Evolutionary conservation across 768 basidiomycete species (phyloP), one percentile per base, ranked within the genome.

Genomic region (Kwoniella europaea): DNA sequence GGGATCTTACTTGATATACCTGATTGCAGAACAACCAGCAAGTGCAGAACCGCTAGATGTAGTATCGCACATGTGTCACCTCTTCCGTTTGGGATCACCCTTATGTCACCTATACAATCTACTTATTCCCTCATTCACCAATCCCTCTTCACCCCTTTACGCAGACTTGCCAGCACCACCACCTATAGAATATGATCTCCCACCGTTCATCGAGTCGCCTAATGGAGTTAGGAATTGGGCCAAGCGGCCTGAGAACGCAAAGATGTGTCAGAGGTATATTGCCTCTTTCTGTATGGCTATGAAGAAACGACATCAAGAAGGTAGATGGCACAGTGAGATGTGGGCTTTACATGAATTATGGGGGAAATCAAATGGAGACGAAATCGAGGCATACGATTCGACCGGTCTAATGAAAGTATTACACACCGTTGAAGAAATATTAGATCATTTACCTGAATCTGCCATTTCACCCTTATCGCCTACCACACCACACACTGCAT

Each of bases 71-170:
- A 89, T 98, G 61, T 96, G 95, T 91, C 92, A 93, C 80, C 90
- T 92, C 82, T 92, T 99, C 85, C 90, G 94, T 53, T 88, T 94
- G 44, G 97, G 97, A 69, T 90, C 93, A 59, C 91, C 94, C 56
- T 91, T 98, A 76, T 96, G 94, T 86, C 97, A 92, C 86, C 90
- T 99, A 77, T 96, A 93, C 87, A 96, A 99, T 85, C 90, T 91
- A 83, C 90, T 98, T 67, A 78, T 81, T 55, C 83, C 84, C 50
- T 76, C 83, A 42, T 79, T 84, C 69, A 67, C 69, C 55, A 68
- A 75, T 44, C 74, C 70, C 16, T 46, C 70, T 10, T 75, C 75
- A 13, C 44, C 71, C 12, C 41, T 79, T 16, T 80, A 70, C 44
- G 62, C 71, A 46, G 53, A 75, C 6, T 12, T 62, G 16, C 68